Conservation (phyloP, 1,284 basidiomycete species). For the Rugosomyces carneus region DNA sequence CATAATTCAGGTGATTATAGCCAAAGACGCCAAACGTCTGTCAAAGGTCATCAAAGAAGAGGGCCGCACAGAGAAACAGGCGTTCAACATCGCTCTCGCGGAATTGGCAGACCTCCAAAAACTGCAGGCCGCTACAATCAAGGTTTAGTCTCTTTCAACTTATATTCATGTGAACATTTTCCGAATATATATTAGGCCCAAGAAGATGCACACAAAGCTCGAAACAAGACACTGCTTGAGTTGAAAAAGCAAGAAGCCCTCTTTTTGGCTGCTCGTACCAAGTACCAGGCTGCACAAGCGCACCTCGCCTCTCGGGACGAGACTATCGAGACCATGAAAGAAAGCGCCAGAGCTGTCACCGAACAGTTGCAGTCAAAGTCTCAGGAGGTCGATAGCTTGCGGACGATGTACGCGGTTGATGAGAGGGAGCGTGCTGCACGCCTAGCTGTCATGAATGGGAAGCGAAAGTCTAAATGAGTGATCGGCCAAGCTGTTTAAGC, state of each 20-base stretch:
- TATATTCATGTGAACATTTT: neutral
- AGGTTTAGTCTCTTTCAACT: conserved; percentile 28
- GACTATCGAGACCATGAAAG: conserved; percentile 37
- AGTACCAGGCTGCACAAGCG: conserved; percentile 41
- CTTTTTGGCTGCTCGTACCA: conserved; percentile 39
- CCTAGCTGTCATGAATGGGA: conserved; percentile 30
- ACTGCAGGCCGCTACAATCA: conserved; percentile 45
- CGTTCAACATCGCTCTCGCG: conserved; percentile 38
- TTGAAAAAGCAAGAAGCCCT: conserved; percentile 46
- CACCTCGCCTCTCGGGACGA: conserved; percentile 38
- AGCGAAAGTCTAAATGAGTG: neutral
- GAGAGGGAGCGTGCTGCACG: conserved; percentile 45
- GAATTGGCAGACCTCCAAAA: conserved; percentile 50
- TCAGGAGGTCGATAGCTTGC: conserved; percentile 44
- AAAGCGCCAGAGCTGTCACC: conserved; percentile 39
- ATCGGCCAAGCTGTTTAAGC: neutral
- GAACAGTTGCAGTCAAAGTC: conserved; percentile 48
- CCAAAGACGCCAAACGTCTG: conserved; percentile 41
- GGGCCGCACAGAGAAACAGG: conserved; percentile 45
- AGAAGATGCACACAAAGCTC: conserved; percentile 34
- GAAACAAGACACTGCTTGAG: conserved; percentile 35
- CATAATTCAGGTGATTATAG: conserved; percentile 22
- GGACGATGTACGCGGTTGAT: conserved; percentile 44
- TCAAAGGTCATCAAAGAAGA: conserved; percentile 50
- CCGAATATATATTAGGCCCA: conserved; percentile 34